phyloP scores from a whole-genome alignment of 78 protist species.

The Salpingoeca rosetta region DNA sequence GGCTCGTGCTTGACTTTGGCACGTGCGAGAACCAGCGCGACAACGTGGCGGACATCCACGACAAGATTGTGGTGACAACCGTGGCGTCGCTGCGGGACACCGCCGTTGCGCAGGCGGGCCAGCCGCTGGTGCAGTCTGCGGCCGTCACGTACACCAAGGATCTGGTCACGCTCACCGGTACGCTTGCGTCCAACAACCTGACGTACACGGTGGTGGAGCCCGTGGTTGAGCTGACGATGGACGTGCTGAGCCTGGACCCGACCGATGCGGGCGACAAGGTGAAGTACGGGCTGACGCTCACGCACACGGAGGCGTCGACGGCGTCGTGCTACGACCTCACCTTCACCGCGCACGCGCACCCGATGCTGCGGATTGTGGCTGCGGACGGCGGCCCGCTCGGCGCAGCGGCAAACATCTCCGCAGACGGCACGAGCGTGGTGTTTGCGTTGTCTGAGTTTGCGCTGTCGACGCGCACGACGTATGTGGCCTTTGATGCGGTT shows the following conservation, averaged over 20 bases:
- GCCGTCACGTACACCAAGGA: no score
- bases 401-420: no score
- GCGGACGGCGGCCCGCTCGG: neutral
- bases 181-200: no score
- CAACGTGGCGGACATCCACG: neutral
- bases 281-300: neutral
- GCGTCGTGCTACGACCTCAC: neutral
- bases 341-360: neutral
- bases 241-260: neutral
- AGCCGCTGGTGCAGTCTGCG: no score
- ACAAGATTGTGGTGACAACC: neutral
- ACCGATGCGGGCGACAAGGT: neutral
- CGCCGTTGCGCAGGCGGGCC: no score
- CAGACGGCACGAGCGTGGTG: no score
- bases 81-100: no score
- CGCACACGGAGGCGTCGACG: neutral
- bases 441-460: no score
- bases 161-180: no score
- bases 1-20: neutral
- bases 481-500: neutral
- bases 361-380: neutral
- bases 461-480: no score
- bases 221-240: neutral
- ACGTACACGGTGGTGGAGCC: neutral
- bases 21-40: neutral